phyloP scores from a whole-genome alignment of 2,329 filamentous ascomycete genomes.

The Teratosphaeria pseudoeucalypti region DNA sequence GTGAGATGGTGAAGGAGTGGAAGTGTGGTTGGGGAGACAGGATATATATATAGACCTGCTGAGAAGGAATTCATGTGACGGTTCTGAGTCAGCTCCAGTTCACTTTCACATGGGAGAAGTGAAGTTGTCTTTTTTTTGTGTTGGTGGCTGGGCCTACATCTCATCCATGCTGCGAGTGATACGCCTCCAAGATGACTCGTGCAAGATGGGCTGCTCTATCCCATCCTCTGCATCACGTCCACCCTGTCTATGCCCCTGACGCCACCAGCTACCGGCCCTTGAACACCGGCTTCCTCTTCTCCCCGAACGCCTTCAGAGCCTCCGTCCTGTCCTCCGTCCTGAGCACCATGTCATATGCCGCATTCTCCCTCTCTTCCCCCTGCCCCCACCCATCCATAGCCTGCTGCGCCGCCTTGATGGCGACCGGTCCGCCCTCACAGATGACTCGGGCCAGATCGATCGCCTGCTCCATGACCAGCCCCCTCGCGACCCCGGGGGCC shows the following conservation, averaged over 20 bases:
- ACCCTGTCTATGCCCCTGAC: background rate
- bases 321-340: slow-evolving; percentile 78
- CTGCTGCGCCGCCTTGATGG: slow-evolving; percentile 65
- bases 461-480: slow-evolving; percentile 62
- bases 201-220: background rate
- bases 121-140: background rate
- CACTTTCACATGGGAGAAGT: background rate
- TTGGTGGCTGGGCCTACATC: background rate
- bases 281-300: slow-evolving; percentile 63
- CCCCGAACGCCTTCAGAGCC: slow-evolving; percentile 73
- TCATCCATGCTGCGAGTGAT: background rate
- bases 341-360: slow-evolving; percentile 76
- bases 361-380: slow-evolving; percentile 70
- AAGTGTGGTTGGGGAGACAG: background rate
- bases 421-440: slow-evolving; percentile 79
- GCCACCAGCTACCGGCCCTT: slow-evolving; percentile 39
- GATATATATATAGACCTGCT: background rate
- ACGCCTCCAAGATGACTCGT: background rate
- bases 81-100: background rate
- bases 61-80: background rate
- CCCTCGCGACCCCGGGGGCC: slow-evolving; percentile 48
- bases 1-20: background rate
- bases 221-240: background rate
- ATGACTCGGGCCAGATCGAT: slow-evolving; percentile 73
- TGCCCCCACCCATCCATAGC: slow-evolving; percentile 59